phyloP scores from a whole-genome alignment of 2,329 filamentous ascomycete species.

The Colletotrichum navitas region DNA sequence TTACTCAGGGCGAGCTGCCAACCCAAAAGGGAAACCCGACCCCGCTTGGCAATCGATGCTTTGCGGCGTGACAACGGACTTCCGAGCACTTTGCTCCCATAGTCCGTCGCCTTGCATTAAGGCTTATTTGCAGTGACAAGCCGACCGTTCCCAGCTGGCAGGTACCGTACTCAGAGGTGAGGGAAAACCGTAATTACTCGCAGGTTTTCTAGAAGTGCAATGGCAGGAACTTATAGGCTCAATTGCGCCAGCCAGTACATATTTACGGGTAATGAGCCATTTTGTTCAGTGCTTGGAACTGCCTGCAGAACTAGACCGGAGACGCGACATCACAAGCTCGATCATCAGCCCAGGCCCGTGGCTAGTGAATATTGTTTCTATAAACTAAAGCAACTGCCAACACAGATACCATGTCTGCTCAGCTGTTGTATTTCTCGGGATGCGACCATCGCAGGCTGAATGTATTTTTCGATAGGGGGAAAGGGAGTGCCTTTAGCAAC shows the following conservation, averaged over 20 bases:
- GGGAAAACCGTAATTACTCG: no score
- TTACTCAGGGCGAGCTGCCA: background rate
- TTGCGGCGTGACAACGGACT: slow-evolving; percentile 20
- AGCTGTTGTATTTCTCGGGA: background rate
- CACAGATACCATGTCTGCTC: background rate
- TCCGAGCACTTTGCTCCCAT: slow-evolving; percentile 5
- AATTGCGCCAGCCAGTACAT: background rate
- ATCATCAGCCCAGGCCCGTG: slow-evolving; percentile 10
- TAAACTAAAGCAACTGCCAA: background rate
- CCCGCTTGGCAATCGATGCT: background rate
- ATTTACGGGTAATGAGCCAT: background rate
- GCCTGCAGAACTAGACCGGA: slow-evolving; percentile 20
- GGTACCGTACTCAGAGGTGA: no score
- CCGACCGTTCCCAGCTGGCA: background rate
- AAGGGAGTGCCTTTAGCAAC: background rate
- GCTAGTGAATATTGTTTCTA: background rate
- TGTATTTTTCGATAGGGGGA: background rate
- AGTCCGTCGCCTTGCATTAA: background rate
- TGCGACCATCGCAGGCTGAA: slow-evolving; percentile 8
- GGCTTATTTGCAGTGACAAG: background rate
- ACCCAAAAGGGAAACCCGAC: no score
- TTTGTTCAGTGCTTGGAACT: background rate
- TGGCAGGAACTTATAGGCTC: background rate
- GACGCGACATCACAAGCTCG: background rate
- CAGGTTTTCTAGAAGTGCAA: background rate